These are phyloP conservation scores for Aspergillus neotritici DNA, from an alignment of 2,329 filamentous ascomycete species.

Conservation along the genomic window DNA sequence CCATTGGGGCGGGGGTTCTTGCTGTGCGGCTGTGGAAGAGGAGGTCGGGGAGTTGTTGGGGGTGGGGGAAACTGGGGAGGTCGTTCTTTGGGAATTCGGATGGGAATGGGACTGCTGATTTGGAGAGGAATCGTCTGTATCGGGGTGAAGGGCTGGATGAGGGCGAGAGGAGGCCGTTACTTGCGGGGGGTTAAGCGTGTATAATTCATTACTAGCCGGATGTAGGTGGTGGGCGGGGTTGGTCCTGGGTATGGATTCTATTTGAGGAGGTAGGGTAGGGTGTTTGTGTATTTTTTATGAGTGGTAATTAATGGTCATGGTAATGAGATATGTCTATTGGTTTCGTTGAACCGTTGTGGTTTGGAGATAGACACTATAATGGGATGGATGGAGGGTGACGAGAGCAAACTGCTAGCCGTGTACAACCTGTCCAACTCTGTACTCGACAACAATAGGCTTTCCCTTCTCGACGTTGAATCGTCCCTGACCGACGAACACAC, in stretches of 20 bases:
- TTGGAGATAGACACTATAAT: too few species aligned
- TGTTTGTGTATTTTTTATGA: too few species aligned
- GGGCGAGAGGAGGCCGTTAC: slow-evolving; percentile 24
- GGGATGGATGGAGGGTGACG: too few species aligned
- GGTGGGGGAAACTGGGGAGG: slow-evolving; percentile 2
- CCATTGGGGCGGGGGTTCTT: slow-evolving; percentile 16
- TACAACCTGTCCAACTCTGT: slow-evolving; percentile 38
- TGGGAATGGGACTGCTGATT: background rate
- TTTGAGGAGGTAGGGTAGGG: too few species aligned
- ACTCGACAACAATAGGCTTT: slow-evolving; percentile 37
- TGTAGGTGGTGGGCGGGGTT: background rate
- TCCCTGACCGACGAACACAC: slow-evolving; percentile 38
- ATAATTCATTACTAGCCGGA: too few species aligned
- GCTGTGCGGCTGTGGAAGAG: slow-evolving; percentile 14
- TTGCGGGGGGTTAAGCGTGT: slow-evolving; percentile 7
- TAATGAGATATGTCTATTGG: too few species aligned
- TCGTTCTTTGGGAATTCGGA: background rate
- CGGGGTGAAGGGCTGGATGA: background rate
- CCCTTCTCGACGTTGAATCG: slow-evolving; percentile 36
- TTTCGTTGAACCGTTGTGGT: too few species aligned
- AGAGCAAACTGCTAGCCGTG: slow-evolving; percentile 11
- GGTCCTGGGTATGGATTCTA: too few species aligned
- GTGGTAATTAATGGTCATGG: too few species aligned
- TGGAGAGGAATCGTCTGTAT: slow-evolving; percentile 1
- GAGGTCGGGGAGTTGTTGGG: slow-evolving; percentile 8